Evolutionary conservation across 2,329 filamentous ascomycete species (phyloP).

Genomic region (Macrophomina tecta): DNA sequence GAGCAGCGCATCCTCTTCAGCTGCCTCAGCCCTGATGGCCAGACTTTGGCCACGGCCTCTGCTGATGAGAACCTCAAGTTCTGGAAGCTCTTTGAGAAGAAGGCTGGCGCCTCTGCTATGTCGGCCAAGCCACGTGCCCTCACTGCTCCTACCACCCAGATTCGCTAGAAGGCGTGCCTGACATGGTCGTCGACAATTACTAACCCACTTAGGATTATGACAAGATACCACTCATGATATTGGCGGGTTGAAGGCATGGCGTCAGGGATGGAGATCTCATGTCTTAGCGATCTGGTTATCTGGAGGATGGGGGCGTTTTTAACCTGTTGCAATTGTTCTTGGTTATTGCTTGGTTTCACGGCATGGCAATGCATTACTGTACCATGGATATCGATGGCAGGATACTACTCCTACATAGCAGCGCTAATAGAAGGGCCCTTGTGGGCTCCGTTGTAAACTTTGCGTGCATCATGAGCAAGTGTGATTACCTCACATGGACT

Average conservation of each 20-base stretch:
- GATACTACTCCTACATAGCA: slow-evolving; percentile 20
- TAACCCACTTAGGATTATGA: slow-evolving; percentile 18
- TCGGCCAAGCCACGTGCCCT: slow-evolving; percentile 25
- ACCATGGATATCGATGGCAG: slow-evolving; percentile 15
- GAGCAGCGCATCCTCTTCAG: slow-evolving; percentile 97
- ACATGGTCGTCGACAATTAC: slow-evolving; percentile 1
- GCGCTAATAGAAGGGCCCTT: slow-evolving; percentile 7
- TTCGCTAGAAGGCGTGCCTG: slow-evolving; percentile 10
- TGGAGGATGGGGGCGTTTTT: slow-evolving; percentile 4
- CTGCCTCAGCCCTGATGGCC: slow-evolving; percentile 94
- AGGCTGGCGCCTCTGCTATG: slow-evolving; percentile 64
- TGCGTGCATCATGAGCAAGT: background rate
- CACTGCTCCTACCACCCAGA: slow-evolving; percentile 24
- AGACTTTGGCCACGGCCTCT: slow-evolving; percentile 95
- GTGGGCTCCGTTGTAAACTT: slow-evolving; percentile 3
- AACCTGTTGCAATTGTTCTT: slow-evolving; percentile 8
- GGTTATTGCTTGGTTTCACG: slow-evolving; percentile 3
- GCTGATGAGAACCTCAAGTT: slow-evolving; percentile 98
- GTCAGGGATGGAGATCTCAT: slow-evolving; percentile 11
- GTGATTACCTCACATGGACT: background rate
- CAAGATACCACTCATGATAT: slow-evolving; percentile 18
- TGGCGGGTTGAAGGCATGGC: slow-evolving; percentile 3
- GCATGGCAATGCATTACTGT: background rate
- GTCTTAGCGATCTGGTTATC: slow-evolving; percentile 9
- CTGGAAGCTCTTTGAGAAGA: slow-evolving; percentile 99